phyloP scores from a whole-genome alignment of 225 moss, liverwort and hornwort species.

The Bryum argenteum region DNA sequence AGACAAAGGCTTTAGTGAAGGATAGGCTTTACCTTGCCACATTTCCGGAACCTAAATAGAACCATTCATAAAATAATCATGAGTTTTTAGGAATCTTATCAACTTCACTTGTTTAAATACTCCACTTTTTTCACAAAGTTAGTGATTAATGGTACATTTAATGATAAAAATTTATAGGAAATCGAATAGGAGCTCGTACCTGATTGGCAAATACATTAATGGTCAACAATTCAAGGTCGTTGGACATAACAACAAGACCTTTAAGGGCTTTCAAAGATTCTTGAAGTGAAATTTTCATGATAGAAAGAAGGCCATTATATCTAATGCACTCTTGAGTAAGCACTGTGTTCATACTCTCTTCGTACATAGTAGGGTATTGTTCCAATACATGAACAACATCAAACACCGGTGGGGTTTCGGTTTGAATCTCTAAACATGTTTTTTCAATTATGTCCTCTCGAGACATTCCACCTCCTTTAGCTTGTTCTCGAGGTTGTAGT shows the following conservation, averaged over 20 bases:
- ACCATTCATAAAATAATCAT: no score
- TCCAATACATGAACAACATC: slow-evolving; percentile 62
- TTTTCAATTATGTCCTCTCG: slow-evolving; percentile 74
- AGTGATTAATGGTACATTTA: no score
- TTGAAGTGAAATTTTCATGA: slow-evolving; percentile 67
- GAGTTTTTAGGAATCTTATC: no score
- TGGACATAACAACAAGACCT: slow-evolving; percentile 89
- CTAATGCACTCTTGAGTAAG: slow-evolving; percentile 86
- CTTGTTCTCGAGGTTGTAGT: slow-evolving; percentile 74
- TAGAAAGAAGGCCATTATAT: slow-evolving; percentile 69
- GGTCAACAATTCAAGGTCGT: slow-evolving; percentile 83
- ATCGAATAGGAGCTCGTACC: slow-evolving; percentile 23
- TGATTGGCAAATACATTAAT: slow-evolving; percentile 72
- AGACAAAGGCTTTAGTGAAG: slow-evolving; percentile 76
- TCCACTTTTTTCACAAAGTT: no score
- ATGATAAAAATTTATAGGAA: no score
- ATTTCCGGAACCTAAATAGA: slow-evolving; percentile 67
- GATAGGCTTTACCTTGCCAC: slow-evolving; percentile 95
- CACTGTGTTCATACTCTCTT: slow-evolving; percentile 88
- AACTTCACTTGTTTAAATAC: neutral
- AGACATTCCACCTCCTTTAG: slow-evolving; percentile 61
- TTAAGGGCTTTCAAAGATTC: slow-evolving; percentile 87
- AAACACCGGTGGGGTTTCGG: slow-evolving; percentile 48
- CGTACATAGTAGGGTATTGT: slow-evolving; percentile 88
- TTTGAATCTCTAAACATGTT: slow-evolving; percentile 63